These are phyloP conservation scores for Cyberlindnera mrakii DNA, from an alignment of 805 yeast species.

Conservation along the genomic window DNA sequence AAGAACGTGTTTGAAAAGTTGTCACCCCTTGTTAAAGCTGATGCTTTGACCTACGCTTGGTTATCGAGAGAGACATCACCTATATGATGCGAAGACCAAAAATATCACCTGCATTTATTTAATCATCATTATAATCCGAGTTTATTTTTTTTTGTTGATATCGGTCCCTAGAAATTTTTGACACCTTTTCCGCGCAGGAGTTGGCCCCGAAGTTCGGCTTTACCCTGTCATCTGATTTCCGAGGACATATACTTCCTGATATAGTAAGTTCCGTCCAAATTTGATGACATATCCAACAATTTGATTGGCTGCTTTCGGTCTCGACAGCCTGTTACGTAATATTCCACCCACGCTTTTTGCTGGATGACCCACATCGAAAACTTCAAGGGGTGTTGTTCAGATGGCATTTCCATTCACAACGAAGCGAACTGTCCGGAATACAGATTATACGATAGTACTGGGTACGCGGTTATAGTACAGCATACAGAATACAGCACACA, in stretches of 20 bases:
- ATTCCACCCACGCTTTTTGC: not conserved
- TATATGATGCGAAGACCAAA: not conserved
- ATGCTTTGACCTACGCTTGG: conserved; percentile 64
- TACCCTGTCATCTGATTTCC: not conserved
- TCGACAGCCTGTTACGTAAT: not conserved
- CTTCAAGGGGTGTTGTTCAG: not conserved
- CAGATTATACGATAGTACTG: not conserved
- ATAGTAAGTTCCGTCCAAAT: too few relatives aligned
- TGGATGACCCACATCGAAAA: not conserved
- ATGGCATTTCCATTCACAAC: not conserved
- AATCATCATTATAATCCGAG: not conserved
- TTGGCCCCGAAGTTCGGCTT: not conserved
- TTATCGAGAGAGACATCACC: conserved; percentile 48
- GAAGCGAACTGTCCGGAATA: not conserved
- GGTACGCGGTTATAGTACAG: not conserved
- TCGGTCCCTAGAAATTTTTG: too few relatives aligned
- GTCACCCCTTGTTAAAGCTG: conserved; percentile 45
- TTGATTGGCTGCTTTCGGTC: not conserved
- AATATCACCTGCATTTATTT: not conserved
- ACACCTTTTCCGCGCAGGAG: not conserved
- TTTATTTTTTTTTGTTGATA: too few relatives aligned
- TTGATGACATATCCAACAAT: not conserved
- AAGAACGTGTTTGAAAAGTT: conserved; percentile 46
- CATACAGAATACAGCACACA: not conserved
- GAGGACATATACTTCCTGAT: not conserved